These are phyloP conservation scores for Rhinocladiella similis DNA, from an alignment of 2,329 filamentous ascomycete genomes.

Conservation along the genomic window DNA sequence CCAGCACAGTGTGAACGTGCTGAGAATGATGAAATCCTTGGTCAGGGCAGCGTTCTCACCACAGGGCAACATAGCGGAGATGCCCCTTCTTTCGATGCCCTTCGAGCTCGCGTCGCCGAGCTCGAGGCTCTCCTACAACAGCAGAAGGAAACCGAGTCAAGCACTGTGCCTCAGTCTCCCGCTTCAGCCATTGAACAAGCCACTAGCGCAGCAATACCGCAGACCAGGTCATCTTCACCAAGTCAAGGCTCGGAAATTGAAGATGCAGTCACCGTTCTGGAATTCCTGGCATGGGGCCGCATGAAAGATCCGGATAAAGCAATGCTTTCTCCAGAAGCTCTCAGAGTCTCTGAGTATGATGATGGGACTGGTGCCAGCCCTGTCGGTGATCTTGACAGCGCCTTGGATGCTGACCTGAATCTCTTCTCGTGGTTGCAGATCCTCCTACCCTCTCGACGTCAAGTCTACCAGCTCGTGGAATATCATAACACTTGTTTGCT, in stretches of 20 bases:
- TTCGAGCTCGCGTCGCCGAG: constrained; percentile 32
- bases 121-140: constrained; percentile 30
- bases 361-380: constrained; percentile 6
- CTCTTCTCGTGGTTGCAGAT: constrained; percentile 38
- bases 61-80: constrained; percentile 5
- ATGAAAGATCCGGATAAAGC: constrained; percentile 39
- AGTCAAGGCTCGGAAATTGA: constrained; percentile 35
- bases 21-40: constrained; percentile 15
- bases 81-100: constrained; percentile 23
- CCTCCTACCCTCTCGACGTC: constrained; percentile 34
- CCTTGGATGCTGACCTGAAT: constrained; percentile 16
- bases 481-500: constrained; percentile 42
- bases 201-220: constrained; percentile 4
- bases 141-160: constrained; percentile 14
- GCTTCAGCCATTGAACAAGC: constrained; percentile 7
- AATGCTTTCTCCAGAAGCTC: constrained; percentile 15
- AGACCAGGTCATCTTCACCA: constrained; percentile 13
- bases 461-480: constrained; percentile 32
- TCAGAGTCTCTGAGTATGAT: constrained; percentile 10
- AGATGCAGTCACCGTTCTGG: constrained; percentile 49
- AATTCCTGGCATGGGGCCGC: constrained; percentile 52
- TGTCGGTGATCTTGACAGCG: constrained; percentile 29
- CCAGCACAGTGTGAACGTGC: constrained; percentile 12
- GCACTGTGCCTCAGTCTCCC: background rate
- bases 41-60: constrained; percentile 12